Conservation (phyloP, 345 rosid species). For the Arabidopsis thaliana region TAIR10.1 NC_003076.8:670001-670500, state of each 20-base stretch:
- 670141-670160: constrained; percentile 7
- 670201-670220: constrained; percentile 21
- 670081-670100: neutral
- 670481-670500: constrained; percentile 53
- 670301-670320: constrained; percentile 63
- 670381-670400: constrained; percentile 20
- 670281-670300: constrained; percentile 47
- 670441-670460: neutral
- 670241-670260: constrained; percentile 30
- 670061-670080: neutral
- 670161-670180: neutral
- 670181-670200: neutral
- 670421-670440: constrained; percentile 47
- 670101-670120: constrained; percentile 5
- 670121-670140: neutral
- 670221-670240: constrained; percentile 36
- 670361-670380: constrained; percentile 51
- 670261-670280: constrained; percentile 48
- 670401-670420: constrained; percentile 30
- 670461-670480: constrained; percentile 38
- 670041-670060: neutral
- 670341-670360: constrained; percentile 36
- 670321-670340: constrained; percentile 47
- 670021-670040: neutral
- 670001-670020: neutral